A percentile compares a stretch with the other conserved stretches of the same genome.
These are phyloP conservation scores for Spergularia bocconei DNA, from an alignment of 148 eudicot species.

Conservation along the genomic window DNA sequence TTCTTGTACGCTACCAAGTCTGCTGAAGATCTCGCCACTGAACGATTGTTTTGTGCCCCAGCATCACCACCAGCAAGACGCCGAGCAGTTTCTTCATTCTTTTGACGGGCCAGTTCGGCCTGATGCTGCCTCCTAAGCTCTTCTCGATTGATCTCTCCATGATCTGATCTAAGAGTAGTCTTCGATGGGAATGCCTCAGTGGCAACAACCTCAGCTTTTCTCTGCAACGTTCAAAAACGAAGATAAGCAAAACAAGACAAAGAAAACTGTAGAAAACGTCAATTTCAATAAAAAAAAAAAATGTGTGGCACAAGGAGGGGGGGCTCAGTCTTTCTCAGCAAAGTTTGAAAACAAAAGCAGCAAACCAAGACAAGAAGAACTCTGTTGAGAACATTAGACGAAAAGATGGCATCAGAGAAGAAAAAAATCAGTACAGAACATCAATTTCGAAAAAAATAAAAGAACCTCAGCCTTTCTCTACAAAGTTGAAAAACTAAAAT, in stretches of 20 bases:
- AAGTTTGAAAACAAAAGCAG: not conserved
- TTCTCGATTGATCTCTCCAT: conserved; percentile 75
- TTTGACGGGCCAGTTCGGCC: conserved; percentile 91
- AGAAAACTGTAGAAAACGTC: not conserved
- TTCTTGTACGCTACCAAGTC: conserved; percentile 82
- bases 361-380: not conserved
- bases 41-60: conserved; percentile 52
- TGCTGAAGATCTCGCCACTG: conserved; percentile 41
- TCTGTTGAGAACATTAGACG: not conserved
- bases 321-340: conserved; percentile 37
- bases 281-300: not conserved
- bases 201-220: conserved; percentile 34
- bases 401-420: not conserved
- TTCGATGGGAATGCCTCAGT: conserved; percentile 45
- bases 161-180: conserved; percentile 86
- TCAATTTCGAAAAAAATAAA: too few species aligned
- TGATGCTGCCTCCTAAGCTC: conserved; percentile 87
- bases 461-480: too few species aligned
- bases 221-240: conserved; percentile 19
- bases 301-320: not conserved
- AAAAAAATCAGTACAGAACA: not conserved
- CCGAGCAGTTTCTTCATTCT: conserved; percentile 92
- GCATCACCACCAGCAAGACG: conserved; percentile 78
- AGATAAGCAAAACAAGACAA: not conserved
- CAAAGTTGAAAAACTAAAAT: too few species aligned